Percentiles rank a stretch among this genome's conserved stretches.
Conservation (phyloP, 768 basidiomycete genomes). For the Suillus americanus region DNA sequence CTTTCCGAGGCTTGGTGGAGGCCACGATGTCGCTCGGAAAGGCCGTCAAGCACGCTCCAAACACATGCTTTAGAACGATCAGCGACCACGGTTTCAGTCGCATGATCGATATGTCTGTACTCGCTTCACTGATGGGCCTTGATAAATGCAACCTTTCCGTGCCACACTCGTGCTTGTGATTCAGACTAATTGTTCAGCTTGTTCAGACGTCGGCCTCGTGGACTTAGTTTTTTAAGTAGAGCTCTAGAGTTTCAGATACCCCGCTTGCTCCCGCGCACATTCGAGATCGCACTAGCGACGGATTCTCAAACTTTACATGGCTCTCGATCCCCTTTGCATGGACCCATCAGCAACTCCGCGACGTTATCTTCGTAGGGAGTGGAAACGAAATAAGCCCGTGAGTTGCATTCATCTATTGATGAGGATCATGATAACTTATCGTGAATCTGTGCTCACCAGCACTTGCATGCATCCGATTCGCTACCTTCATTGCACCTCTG, state of each 20-base stretch:
- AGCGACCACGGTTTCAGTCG: constrained; percentile 17
- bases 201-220: constrained; percentile 31
- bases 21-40: constrained; percentile 3
- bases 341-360: constrained; percentile 25
- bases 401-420: constrained; percentile 15
- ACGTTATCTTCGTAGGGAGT: constrained; percentile 40
- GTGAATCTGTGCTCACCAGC: constrained; percentile 24
- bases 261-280: neutral
- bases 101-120: constrained; percentile 20
- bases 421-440: constrained; percentile 11
- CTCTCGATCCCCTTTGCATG: constrained; percentile 6
- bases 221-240: constrained; percentile 5
- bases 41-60: constrained; percentile 23
- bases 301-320: neutral
- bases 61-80: constrained; percentile 24
- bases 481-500: constrained; percentile 44
- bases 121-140: constrained; percentile 13
- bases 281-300: neutral
- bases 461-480: constrained; percentile 45
- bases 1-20: constrained; percentile 4
- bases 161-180: constrained; percentile 21
- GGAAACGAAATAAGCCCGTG: constrained; percentile 43
- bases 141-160: constrained; percentile 13
- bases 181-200: constrained; percentile 25
- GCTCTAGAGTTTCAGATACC: neutral